Evolutionary conservation across 2,329 filamentous ascomycete species (phyloP).

Genomic region (Fusarium sterilihyphosum): DNA sequence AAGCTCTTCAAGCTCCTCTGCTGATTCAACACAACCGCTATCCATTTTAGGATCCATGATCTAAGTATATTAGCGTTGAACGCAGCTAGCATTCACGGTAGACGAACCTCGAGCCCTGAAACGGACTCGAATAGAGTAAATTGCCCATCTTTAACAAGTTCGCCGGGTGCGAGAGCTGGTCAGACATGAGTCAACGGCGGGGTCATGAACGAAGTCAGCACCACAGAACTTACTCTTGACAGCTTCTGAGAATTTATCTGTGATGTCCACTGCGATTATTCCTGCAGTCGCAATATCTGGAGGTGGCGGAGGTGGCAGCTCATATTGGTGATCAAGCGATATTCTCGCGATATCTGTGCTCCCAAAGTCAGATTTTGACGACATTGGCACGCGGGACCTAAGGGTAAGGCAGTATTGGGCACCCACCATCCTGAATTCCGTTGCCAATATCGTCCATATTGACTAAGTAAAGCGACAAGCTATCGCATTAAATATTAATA

Average conservation of each 20-base stretch:
- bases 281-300: conserved; percentile 58
- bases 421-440: conserved; percentile 50
- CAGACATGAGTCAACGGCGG: conserved; percentile 35
- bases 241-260: conserved; percentile 63
- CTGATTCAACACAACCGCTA: conserved; percentile 82
- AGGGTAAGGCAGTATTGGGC: conserved; percentile 14
- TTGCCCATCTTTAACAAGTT: conserved; percentile 91
- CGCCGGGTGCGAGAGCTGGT: conserved; percentile 78
- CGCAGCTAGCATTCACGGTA: not conserved
- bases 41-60: conserved; percentile 99
- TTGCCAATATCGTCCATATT: conserved; percentile 51
- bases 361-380: conserved; percentile 41
- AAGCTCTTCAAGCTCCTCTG: conserved; percentile 83
- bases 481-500: conserved; percentile 28
- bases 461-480: conserved; percentile 1
- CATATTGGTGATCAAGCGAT: conserved; percentile 50
- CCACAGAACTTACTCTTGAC: conserved; percentile 57
- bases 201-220: conserved; percentile 10
- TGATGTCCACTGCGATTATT: conserved; percentile 67
- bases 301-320: conserved; percentile 47
- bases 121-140: conserved; percentile 97
- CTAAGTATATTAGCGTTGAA: conserved; percentile 57
- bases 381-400: conserved; percentile 11
- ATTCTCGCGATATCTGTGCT: conserved; percentile 53
- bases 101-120: conserved; percentile 77